These are phyloP conservation scores for Talaromyces verruculosus DNA, from an alignment of 2,329 filamentous ascomycete genomes.

Conservation along the genomic window DNA sequence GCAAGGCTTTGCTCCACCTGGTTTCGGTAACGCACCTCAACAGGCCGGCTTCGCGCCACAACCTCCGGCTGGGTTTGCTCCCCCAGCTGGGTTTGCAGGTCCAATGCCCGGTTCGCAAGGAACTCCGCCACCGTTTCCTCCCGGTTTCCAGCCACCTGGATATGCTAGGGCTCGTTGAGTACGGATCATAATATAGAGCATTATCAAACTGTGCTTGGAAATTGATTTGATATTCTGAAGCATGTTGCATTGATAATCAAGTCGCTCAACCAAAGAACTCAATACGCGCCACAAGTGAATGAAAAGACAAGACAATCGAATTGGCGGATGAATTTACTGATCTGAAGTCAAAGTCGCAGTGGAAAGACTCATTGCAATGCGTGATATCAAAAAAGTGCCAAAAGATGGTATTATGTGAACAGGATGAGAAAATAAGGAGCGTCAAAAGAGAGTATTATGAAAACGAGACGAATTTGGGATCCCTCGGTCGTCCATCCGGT, in stretches of 20 bases:
- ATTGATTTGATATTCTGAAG: not conserved
- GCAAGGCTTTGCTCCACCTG: constrained; percentile 42
- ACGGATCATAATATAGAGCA: not conserved
- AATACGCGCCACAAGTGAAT: constrained; percentile 3
- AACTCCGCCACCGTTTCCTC: constrained; percentile 40
- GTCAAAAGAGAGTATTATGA: constrained; percentile 50
- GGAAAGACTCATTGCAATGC: not conserved
- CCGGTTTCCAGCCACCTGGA: constrained; percentile 44
- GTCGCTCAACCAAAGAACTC: constrained; percentile 13
- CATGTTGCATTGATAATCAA: constrained; percentile 16
- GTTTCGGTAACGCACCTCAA: constrained; percentile 38
- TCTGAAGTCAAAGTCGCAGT: not conserved
- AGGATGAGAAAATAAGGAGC: not conserved
- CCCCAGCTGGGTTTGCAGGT: constrained; percentile 51
- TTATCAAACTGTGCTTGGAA: not conserved
- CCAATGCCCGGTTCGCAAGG: constrained; percentile 29
- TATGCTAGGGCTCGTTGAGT: constrained; percentile 41
- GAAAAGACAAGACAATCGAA: constrained; percentile 11
- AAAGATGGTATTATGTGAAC: constrained; percentile 1
- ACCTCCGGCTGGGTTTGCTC: constrained; percentile 51
- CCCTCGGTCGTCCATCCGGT: constrained; percentile 79
- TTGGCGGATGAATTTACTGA: not conserved
- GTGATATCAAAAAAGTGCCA: constrained; percentile 8
- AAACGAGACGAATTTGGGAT: constrained; percentile 96
- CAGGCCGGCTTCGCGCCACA: constrained; percentile 33